These are phyloP conservation scores for Lolium rigidum DNA, from an alignment of 176 grass and related monocot genomes.

Conservation along the genomic window DNA sequence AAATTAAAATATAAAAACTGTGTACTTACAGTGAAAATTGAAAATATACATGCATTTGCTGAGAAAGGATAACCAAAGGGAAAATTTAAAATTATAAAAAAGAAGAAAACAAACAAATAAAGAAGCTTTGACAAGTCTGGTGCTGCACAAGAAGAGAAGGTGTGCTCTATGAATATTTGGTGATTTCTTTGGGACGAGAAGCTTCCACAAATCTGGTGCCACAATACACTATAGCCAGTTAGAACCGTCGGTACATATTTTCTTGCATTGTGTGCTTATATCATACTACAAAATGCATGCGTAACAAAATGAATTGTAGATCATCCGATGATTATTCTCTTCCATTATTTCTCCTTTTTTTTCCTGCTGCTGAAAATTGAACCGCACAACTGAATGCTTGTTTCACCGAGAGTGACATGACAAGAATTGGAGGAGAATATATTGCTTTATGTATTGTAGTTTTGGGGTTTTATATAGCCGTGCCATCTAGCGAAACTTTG, in stretches of 20 bases:
- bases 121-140: too few relatives aligned
- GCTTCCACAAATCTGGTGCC: slow-evolving; percentile 32
- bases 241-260: background rate
- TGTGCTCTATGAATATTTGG: slow-evolving; percentile 63
- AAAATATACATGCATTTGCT: background rate
- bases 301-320: background rate
- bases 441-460: too few relatives aligned
- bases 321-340: background rate
- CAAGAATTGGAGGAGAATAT: too few relatives aligned
- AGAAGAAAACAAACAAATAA: too few relatives aligned
- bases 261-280: background rate
- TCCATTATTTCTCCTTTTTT: background rate
- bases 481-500: too few relatives aligned
- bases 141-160: slow-evolving; percentile 48
- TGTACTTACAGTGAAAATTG: background rate
- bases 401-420: background rate
- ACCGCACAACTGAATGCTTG: background rate
- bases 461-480: too few relatives aligned
- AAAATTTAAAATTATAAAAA: background rate
- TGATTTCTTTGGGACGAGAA: slow-evolving; percentile 57
- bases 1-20: background rate
- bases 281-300: background rate
- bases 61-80: background rate
- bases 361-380: background rate
- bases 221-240: background rate